Conservation (phyloP, 1,139 yeast species). For the Pichia sp. region DNA sequence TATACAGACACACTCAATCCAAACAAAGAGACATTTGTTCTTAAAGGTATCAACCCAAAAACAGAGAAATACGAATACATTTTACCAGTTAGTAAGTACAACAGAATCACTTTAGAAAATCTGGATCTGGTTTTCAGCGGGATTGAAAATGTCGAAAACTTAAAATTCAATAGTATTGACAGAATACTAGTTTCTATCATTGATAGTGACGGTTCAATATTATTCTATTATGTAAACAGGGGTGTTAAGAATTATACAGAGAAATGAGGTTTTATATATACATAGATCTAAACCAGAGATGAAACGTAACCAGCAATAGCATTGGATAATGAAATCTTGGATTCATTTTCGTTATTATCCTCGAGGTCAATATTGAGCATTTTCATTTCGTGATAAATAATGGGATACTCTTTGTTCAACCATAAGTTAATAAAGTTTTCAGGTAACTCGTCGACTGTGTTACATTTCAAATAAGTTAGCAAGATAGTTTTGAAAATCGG, state of each 20-base stretch:
- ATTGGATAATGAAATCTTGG: slow-evolving; percentile 1
- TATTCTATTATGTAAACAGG: slow-evolving; percentile 56
- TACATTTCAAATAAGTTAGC: slow-evolving; percentile 37
- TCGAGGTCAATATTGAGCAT: background rate
- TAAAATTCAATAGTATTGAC: slow-evolving; percentile 23
- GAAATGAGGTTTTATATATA: background rate
- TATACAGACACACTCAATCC: background rate
- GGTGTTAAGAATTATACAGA: slow-evolving; percentile 41
- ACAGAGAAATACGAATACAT: slow-evolving; percentile 15
- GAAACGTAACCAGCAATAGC: slow-evolving; percentile 1
- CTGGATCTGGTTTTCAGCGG: slow-evolving; percentile 19
- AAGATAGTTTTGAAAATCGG: slow-evolving; percentile 34
- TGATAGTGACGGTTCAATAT: slow-evolving; percentile 60
- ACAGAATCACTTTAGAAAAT: slow-evolving; percentile 29
- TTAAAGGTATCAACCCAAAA: slow-evolving; percentile 14
- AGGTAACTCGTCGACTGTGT: slow-evolving; percentile 27
- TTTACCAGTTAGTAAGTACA: slow-evolving; percentile 17
- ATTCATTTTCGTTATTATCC: background rate
- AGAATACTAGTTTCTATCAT: slow-evolving; percentile 50
- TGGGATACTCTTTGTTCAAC: slow-evolving; percentile 31
- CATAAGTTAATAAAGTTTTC: slow-evolving; percentile 40
- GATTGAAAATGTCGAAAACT: slow-evolving; percentile 19
- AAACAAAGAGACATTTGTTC: slow-evolving; percentile 5
- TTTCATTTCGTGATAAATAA: slow-evolving; percentile 10
- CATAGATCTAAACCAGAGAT: background rate